Percentiles rank a stretch among this genome's conserved stretches.
Conservation (phyloP, 805 yeast species). For the Sugiyamaella lignohabitans region DNA sequence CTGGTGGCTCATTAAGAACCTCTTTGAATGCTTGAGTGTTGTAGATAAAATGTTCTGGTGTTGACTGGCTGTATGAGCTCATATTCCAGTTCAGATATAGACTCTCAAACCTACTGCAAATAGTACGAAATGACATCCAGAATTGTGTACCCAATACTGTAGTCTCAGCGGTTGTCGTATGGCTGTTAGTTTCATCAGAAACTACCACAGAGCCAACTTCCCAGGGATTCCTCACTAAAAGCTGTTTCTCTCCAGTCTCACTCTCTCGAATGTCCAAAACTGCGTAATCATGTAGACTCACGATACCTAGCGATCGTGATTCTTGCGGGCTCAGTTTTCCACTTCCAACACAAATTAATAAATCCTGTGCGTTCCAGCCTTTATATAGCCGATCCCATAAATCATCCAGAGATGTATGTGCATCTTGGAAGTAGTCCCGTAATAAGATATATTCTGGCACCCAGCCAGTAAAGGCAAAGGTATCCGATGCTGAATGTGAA, state of each 20-base stretch:
- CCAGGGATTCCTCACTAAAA: conserved; percentile 46
- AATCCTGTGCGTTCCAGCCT: conserved; percentile 31
- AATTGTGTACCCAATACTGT: no score
- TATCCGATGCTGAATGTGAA: conserved; percentile 69
- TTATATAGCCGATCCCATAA: conserved; percentile 34
- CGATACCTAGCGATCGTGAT: conserved; percentile 35
- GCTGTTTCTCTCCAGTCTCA: conserved; percentile 14
- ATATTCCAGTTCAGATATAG: conserved; percentile 68
- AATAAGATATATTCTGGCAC: conserved; percentile 52
- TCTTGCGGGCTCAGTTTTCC: conserved; percentile 36
- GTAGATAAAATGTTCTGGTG: background rate
- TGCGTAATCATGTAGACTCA: conserved; percentile 67
- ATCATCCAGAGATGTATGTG: conserved; percentile 16
- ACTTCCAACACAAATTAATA: conserved; percentile 65
- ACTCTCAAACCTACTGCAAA: conserved; percentile 39
- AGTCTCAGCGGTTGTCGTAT: no score
- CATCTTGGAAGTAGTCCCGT: conserved; percentile 29
- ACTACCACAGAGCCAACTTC: conserved; percentile 4
- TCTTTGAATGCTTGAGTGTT: background rate
- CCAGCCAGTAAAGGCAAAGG: conserved; percentile 63
- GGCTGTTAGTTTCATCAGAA: conserved; percentile 19
- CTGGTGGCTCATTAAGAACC: background rate
- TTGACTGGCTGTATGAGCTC: conserved; percentile 16
- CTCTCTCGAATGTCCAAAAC: conserved; percentile 36
- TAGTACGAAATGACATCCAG: conserved; percentile 28